Evolutionary conservation across 148 eudicot species (phyloP).

Genomic region (Rhododendron vialii): DNA sequence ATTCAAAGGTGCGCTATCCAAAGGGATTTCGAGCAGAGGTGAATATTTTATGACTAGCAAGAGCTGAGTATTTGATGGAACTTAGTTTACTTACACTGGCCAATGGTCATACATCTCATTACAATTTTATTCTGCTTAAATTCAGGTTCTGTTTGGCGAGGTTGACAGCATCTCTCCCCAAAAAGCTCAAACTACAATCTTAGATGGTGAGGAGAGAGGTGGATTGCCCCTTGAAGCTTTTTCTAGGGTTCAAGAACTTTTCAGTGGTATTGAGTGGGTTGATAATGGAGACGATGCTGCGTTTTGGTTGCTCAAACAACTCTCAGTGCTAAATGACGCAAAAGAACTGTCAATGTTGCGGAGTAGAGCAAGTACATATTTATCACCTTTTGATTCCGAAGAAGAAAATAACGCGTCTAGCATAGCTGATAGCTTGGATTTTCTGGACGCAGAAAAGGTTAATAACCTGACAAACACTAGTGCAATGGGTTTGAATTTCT

Average conservation of each 20-base stretch:
- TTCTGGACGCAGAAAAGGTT: constrained; percentile 72
- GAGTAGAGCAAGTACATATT: constrained; percentile 62
- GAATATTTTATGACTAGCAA: constrained; percentile 5
- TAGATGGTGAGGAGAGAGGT: constrained; percentile 87
- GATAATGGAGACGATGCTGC: constrained; percentile 91
- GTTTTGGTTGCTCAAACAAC: constrained; percentile 87
- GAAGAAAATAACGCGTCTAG: constrained; percentile 83
- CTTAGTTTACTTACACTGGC: neutral
- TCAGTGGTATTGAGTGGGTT: constrained; percentile 84
- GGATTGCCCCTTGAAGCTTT: constrained; percentile 99
- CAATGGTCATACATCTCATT: neutral
- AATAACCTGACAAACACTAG: constrained; percentile 29
- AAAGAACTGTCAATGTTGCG: constrained; percentile 48
- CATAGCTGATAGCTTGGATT: constrained; percentile 83
- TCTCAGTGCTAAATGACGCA: constrained; percentile 55
- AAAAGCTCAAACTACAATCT: constrained; percentile 60
- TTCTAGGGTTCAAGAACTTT: constrained; percentile 93
- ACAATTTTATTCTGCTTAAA: constrained; percentile 16
- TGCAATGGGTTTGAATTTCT: constrained; percentile 39
- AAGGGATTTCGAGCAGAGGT: constrained; percentile 99
- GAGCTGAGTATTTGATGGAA: neutral
- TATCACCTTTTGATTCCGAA: constrained; percentile 94
- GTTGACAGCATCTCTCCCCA: constrained; percentile 71
- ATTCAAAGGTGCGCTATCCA: constrained; percentile 86
- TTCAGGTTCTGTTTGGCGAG: constrained; percentile 91